Evolutionary conservation across 345 rosid species (phyloP).

Genomic region (Gossypium bickii): DNA sequence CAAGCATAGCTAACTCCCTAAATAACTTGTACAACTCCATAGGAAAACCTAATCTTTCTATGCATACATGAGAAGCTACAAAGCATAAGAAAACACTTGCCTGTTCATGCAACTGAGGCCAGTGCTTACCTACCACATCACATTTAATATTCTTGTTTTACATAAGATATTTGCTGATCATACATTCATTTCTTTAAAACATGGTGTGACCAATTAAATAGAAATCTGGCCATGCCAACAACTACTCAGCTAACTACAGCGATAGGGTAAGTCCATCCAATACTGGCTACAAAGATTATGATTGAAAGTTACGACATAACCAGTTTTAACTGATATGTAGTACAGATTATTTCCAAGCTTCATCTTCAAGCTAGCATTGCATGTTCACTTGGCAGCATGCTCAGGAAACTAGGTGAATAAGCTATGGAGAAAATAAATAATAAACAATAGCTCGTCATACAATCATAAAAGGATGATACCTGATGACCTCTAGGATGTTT

Average conservation of each 20-base stretch:
- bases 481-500: conserved; percentile 56
- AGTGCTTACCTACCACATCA: background rate
- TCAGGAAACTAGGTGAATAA: background rate
- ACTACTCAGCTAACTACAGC: background rate
- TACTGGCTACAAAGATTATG: background rate
- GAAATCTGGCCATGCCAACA: background rate
- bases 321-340: background rate
- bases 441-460: background rate
- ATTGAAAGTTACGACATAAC: conserved; percentile 1
- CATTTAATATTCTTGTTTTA: conserved; percentile 2
- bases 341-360: background rate
- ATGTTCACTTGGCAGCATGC: background rate
- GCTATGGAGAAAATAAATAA: background rate
- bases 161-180: background rate
- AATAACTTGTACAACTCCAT: conserved; percentile 6
- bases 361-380: background rate
- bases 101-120: background rate
- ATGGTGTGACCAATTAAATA: background rate
- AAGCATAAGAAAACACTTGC: background rate
- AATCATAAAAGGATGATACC: conserved; percentile 33
- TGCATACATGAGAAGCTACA: background rate
- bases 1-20: background rate
- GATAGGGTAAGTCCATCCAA: background rate
- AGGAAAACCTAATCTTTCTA: background rate
- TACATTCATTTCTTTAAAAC: background rate